phyloP scores from a whole-genome alignment of 805 yeast genomes.

The Ogataea paraovalis region DNA sequence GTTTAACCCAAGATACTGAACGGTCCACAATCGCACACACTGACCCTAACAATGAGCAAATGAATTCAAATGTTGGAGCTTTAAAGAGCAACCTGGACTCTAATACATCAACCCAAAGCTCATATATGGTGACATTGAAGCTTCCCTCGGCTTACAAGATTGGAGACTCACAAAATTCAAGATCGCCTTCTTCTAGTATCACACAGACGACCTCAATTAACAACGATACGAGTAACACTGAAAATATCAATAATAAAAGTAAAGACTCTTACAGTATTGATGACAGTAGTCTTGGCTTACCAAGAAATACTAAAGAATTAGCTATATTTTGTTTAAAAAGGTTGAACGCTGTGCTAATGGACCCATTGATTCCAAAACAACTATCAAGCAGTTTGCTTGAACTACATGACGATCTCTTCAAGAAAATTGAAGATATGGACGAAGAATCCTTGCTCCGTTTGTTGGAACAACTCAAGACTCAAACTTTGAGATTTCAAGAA shows the following conservation, averaged over 20 bases:
- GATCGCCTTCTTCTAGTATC: background rate
- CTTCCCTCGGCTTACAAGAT: background rate
- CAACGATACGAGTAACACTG: too few species aligned
- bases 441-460: slow-evolving; percentile 8
- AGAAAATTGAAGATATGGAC: slow-evolving; percentile 10
- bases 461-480: slow-evolving; percentile 9
- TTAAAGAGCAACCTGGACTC: too few species aligned
- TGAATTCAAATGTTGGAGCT: too few species aligned
- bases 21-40: too few species aligned
- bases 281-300: too few species aligned
- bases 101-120: background rate
- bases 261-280: too few species aligned
- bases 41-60: too few species aligned
- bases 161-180: background rate
- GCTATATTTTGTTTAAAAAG: background rate
- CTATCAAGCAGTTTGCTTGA: slow-evolving; percentile 6
- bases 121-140: background rate
- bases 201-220: too few species aligned
- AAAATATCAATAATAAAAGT: too few species aligned
- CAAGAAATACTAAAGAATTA: background rate
- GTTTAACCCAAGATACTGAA: background rate
- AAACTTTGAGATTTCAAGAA: slow-evolving; percentile 7
- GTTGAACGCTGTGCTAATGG: slow-evolving; percentile 2
- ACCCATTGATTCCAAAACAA: slow-evolving; percentile 10
- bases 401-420: slow-evolving; percentile 9